Percentiles rank a stretch among this genome's conserved stretches.
Conservation (phyloP, 2,329 filamentous ascomycete genomes). For the Cladosporium sp. region DNA sequence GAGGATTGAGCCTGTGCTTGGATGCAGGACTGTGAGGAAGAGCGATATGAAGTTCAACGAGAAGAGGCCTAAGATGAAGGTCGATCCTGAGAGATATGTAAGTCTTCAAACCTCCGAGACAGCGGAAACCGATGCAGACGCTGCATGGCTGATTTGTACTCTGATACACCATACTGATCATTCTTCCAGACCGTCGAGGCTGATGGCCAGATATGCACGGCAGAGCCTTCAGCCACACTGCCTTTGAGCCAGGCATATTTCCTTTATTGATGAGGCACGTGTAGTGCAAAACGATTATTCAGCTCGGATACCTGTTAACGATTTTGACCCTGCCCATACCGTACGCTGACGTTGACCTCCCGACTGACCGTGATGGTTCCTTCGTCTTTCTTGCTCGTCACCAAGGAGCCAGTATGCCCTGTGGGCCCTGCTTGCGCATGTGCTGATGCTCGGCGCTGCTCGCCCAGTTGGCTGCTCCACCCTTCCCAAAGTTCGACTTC, state of each 20-base stretch:
- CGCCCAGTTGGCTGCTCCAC: background rate
- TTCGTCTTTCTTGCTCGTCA: background rate
- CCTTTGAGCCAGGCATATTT: constrained; percentile 76
- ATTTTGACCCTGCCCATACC: background rate
- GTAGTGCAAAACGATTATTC: no score
- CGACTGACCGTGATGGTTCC: background rate
- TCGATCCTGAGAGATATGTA: constrained; percentile 84
- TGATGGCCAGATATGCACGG: constrained; percentile 69
- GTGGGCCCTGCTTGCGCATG: background rate
- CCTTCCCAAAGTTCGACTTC: constrained; percentile 1
- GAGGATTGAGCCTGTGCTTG: constrained; percentile 72
- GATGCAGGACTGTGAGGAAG: constrained; percentile 73
- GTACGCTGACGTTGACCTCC: background rate
- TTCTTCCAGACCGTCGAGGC: constrained; percentile 64
- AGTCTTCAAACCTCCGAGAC: constrained; percentile 26
- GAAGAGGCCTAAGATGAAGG: constrained; percentile 76
- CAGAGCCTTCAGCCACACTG: constrained; percentile 66
- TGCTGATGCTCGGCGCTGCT: background rate
- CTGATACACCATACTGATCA: constrained; percentile 17
- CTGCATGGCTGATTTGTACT: no score
- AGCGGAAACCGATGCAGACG: no score
- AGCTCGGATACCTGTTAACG: no score
- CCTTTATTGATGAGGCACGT: constrained; percentile 46
- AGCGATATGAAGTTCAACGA: constrained; percentile 89
- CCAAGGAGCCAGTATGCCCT: background rate